A percentile compares a stretch with the other conserved stretches of the same genome.
Conservation (phyloP, 2,329 filamentous ascomycete species). For the Sporothrix mexicana region DNA sequence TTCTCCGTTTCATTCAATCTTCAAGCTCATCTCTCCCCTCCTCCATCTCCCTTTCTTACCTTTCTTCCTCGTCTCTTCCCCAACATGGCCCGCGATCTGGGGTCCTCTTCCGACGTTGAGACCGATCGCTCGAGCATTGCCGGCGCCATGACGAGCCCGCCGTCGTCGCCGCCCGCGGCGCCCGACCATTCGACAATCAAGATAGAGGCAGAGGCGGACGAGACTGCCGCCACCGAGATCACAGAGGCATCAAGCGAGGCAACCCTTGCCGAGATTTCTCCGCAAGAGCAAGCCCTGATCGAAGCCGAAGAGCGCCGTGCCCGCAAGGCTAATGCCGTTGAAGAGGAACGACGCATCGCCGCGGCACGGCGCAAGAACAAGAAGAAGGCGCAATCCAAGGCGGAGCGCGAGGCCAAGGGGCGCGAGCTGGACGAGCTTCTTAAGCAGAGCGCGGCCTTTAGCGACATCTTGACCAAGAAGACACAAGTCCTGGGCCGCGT, state of each 20-base stretch:
- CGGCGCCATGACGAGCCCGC: conserved; percentile 31
- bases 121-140: conserved; percentile 24
- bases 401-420: conserved; percentile 63
- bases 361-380: conserved; percentile 52
- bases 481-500: conserved; percentile 67
- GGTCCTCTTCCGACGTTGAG: conserved; percentile 33
- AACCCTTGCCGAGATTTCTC: neutral
- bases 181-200: no score
- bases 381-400: conserved; percentile 56
- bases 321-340: conserved; percentile 51
- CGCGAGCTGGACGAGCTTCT: conserved; percentile 65
- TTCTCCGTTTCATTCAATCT: neutral
- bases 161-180: conserved; percentile 33
- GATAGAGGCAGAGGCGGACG: neutral
- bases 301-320: conserved; percentile 55
- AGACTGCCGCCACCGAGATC: neutral
- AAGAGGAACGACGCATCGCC: conserved; percentile 53
- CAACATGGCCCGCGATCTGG: conserved; percentile 28
- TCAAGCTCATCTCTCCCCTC: neutral
- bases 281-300: conserved; percentile 32
- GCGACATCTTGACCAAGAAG: conserved; percentile 67
- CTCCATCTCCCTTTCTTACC: neutral
- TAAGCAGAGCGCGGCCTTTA: conserved; percentile 64
- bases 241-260: neutral
- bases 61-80: neutral